Evolutionary conservation across 768 basidiomycete species (phyloP).

Genomic region (Grammothele lineata): DNA sequence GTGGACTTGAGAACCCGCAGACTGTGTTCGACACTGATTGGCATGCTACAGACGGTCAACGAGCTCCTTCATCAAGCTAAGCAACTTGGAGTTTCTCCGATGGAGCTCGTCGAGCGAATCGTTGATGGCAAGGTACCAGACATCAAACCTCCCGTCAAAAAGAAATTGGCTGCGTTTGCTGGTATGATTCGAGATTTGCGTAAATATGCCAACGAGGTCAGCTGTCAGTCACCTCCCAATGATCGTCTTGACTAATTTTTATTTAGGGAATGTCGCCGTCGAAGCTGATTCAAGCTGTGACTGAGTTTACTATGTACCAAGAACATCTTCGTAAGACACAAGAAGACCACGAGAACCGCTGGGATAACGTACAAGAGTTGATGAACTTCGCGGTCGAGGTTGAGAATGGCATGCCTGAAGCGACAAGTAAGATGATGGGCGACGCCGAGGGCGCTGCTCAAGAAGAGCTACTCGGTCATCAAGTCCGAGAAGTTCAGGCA

Average conservation of each 20-base stretch:
- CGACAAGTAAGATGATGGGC: slow-evolving; percentile 18
- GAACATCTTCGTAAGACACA: slow-evolving; percentile 66
- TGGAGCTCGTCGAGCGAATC: slow-evolving; percentile 62
- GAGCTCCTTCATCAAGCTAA: slow-evolving; percentile 55
- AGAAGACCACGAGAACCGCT: slow-evolving; percentile 68
- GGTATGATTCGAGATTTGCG: slow-evolving; percentile 48
- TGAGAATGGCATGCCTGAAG: slow-evolving; percentile 25
- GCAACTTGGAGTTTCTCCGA: slow-evolving; percentile 45
- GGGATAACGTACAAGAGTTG: slow-evolving; percentile 87
- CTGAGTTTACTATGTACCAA: slow-evolving; percentile 60
- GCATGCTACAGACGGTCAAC: slow-evolving; percentile 46
- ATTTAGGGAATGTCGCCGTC: slow-evolving; percentile 55
- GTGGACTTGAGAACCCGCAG: no score
- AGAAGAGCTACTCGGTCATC: slow-evolving; percentile 1
- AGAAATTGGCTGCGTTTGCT: slow-evolving; percentile 60
- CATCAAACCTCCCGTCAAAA: slow-evolving; percentile 61
- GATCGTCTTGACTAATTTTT: neutral
- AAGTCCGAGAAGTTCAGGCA: no score
- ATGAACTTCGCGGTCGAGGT: slow-evolving; percentile 71
- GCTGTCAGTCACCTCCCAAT: neutral
- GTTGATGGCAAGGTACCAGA: slow-evolving; percentile 56
- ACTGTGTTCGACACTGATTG: neutral
- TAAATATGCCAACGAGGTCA: slow-evolving; percentile 51
- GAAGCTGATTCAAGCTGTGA: slow-evolving; percentile 54
- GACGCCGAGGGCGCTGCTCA: slow-evolving; percentile 1